phyloP scores from a whole-genome alignment of 768 basidiomycete genomes.

The Tremella yokohamensis region DNA sequence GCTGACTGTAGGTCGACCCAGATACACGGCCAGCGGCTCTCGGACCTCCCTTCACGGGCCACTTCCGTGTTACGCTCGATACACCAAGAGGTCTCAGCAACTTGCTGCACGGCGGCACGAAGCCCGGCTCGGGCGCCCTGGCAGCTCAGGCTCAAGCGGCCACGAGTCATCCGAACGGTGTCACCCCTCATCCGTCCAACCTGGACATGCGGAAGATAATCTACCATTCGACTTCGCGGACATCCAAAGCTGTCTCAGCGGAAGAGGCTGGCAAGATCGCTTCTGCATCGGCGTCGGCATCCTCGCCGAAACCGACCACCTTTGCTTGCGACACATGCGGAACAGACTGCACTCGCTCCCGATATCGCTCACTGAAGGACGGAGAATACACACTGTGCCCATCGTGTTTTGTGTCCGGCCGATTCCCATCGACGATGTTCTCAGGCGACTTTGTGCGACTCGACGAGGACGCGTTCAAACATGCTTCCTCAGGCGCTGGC shows the following conservation, averaged over 20 bases:
- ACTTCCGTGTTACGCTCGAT: slow-evolving; percentile 96
- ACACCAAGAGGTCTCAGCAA: slow-evolving; percentile 94
- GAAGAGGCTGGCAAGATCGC: slow-evolving; percentile 60
- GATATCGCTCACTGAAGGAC: slow-evolving; percentile 90
- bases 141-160: slow-evolving; percentile 49
- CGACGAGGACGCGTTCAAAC: slow-evolving; percentile 50
- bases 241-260: slow-evolving; percentile 66
- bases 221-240: slow-evolving; percentile 74
- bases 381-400: slow-evolving; percentile 87
- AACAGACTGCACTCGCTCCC: slow-evolving; percentile 78
- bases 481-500: slow-evolving; percentile 51
- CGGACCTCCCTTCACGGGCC: slow-evolving; percentile 95
- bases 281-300: slow-evolving; percentile 53
- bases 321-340: slow-evolving; percentile 93
- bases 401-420: slow-evolving; percentile 90
- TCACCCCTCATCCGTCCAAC: slow-evolving; percentile 51
- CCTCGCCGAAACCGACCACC: slow-evolving; percentile 55
- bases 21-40: slow-evolving; percentile 90
- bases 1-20: slow-evolving; percentile 77
- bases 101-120: slow-evolving; percentile 60
- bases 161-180: slow-evolving; percentile 37
- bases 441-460: slow-evolving; percentile 83
- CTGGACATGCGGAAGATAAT: slow-evolving; percentile 83
- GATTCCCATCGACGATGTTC: slow-evolving; percentile 94
- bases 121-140: slow-evolving; percentile 53